Conservation (phyloP, 495 filamentous ascomycete genomes). For the Mytilinidion resinicola region DNA sequence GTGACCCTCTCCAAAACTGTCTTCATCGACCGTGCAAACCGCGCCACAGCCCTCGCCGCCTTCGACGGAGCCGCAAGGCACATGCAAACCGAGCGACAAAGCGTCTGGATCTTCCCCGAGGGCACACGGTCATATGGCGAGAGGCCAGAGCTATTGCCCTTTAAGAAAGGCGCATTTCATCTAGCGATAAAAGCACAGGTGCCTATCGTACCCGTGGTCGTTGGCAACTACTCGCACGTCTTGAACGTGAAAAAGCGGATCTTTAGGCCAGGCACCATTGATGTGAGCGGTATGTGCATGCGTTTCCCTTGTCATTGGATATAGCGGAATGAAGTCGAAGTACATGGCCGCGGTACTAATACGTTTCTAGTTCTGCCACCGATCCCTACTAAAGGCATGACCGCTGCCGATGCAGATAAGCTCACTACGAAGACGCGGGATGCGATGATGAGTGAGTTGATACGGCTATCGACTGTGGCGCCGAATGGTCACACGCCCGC, state of each 20-base stretch:
- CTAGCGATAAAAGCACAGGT: constrained; percentile 90
- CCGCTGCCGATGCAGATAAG: constrained; percentile 71
- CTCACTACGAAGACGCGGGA: constrained; percentile 65
- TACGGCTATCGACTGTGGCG: constrained; percentile 28
- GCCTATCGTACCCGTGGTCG: constrained; percentile 82
- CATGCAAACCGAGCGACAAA: constrained; percentile 70
- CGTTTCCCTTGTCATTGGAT: too few relatives aligned
- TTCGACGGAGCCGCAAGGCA: constrained; percentile 76
- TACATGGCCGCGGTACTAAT: too few relatives aligned
- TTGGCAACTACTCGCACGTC: constrained; percentile 80
- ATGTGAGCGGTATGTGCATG: constrained; percentile 60
- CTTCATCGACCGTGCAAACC: constrained; percentile 88
- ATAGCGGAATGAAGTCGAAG: too few relatives aligned
- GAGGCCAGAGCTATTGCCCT: constrained; percentile 72
- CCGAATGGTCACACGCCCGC: neutral
- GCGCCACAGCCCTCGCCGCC: constrained; percentile 69
- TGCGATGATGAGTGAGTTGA: constrained; percentile 71
- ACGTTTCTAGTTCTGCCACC: constrained; percentile 65
- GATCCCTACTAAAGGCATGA: constrained; percentile 74
- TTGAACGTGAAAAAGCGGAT: constrained; percentile 60
- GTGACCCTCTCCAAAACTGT: constrained; percentile 81
- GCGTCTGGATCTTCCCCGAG: constrained; percentile 79
- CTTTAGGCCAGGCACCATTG: constrained; percentile 72
- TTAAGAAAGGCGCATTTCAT: constrained; percentile 99
- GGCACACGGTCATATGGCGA: constrained; percentile 86